Percentiles rank a stretch among this genome's conserved stretches.
Evolutionary conservation across 2,329 filamentous ascomycete genomes (phyloP).

Genomic region (Neurospora sp.): DNA sequence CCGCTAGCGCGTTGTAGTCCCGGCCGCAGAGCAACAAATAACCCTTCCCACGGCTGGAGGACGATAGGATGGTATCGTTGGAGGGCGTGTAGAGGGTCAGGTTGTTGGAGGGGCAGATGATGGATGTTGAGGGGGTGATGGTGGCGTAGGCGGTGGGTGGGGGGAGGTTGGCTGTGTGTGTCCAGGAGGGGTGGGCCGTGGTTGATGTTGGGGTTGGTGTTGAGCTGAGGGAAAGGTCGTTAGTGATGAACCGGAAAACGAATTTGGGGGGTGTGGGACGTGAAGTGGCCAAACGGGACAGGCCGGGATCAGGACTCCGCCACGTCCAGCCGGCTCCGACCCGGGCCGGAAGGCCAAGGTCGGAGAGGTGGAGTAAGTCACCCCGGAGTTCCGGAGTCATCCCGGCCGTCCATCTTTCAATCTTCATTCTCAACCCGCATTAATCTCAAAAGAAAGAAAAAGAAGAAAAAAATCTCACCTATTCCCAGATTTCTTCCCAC

Average conservation of each 20-base stretch:
- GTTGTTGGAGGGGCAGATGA: constrained; percentile 25
- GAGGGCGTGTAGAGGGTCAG: constrained; percentile 22
- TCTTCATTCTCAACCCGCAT: not conserved
- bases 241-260: not conserved
- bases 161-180: constrained; percentile 30
- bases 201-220: constrained; percentile 4
- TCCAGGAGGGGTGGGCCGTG: not conserved
- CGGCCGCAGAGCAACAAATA: constrained; percentile 26
- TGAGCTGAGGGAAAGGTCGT: not conserved
- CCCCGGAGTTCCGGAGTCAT: too few relatives aligned
- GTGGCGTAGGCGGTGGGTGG: constrained; percentile 46
- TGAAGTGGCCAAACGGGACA: not conserved
- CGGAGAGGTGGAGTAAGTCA: not conserved
- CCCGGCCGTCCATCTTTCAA: not conserved
- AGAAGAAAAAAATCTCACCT: constrained; percentile 6
- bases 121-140: constrained; percentile 19
- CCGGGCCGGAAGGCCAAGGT: not conserved
- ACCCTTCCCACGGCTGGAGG: constrained; percentile 18
- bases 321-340: too few relatives aligned
- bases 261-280: not conserved
- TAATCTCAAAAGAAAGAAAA: not conserved
- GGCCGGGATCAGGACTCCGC: not conserved
- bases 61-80: constrained; percentile 21
- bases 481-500: not conserved
- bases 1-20: constrained; percentile 24